Conservation (phyloP, 352 stramenopile species). For the Phytophthora macrochlamydospora region DNA sequence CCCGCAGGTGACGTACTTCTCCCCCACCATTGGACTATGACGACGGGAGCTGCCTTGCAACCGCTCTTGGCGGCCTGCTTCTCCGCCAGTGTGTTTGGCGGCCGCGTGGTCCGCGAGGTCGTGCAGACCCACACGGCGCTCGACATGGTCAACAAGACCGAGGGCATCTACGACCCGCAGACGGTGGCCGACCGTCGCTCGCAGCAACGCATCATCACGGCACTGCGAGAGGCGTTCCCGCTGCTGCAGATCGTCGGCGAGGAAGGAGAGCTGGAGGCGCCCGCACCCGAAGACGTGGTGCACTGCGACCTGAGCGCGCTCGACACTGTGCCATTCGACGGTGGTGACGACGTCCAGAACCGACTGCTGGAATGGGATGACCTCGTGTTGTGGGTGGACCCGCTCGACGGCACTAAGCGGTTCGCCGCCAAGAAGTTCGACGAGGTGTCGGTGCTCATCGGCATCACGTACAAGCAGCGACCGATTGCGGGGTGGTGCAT, state of each 20-base stretch:
- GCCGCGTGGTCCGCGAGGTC: constrained; percentile 73
- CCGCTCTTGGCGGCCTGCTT: constrained; percentile 66
- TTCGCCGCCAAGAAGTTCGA: constrained; percentile 77
- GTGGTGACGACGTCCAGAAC: constrained; percentile 29
- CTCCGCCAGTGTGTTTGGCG: constrained; percentile 53
- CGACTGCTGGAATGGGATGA: constrained; percentile 40
- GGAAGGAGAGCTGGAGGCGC: constrained; percentile 65
- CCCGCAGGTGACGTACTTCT: neutral
- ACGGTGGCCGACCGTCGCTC: constrained; percentile 76
- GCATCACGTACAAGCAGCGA: constrained; percentile 68
- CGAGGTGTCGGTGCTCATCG: constrained; percentile 80
- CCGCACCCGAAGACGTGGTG: constrained; percentile 51
- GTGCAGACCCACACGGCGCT: constrained; percentile 57
- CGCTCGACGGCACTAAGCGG: constrained; percentile 80
- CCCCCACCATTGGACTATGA: constrained; percentile 4
- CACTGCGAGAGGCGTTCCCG: constrained; percentile 61
- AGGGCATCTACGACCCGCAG: constrained; percentile 77
- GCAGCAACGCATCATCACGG: constrained; percentile 73
- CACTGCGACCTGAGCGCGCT: constrained; percentile 43
- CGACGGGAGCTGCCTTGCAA: constrained; percentile 25
- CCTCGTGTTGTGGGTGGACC: constrained; percentile 82
- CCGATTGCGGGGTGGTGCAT: constrained; percentile 75
- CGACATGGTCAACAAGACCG: constrained; percentile 78
- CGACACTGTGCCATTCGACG: constrained; percentile 21
- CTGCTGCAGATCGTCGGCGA: constrained; percentile 67